Percentiles rank a stretch among this genome's conserved stretches.
Evolutionary conservation across 2,329 filamentous ascomycete genomes (phyloP).

Genomic region (Pseudocercospora fuligena): DNA sequence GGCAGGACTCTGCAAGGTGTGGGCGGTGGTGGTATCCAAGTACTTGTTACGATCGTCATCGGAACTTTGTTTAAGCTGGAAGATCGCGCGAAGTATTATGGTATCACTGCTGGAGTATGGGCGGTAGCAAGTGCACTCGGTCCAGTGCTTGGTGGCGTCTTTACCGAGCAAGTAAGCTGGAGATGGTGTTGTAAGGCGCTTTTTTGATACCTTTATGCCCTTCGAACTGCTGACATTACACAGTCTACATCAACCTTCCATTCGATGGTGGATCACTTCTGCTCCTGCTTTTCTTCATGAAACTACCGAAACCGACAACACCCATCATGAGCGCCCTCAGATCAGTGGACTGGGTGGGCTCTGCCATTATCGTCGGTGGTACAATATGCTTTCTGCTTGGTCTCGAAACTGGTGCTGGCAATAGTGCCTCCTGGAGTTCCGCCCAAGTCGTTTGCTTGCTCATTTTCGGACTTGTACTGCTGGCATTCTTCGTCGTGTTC

Average conservation of each 20-base stretch:
- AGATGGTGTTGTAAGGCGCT: constrained; percentile 26
- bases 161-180: constrained; percentile 32
- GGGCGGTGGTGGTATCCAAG: constrained; percentile 52
- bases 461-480: constrained; percentile 55
- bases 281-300: constrained; percentile 64
- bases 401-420: constrained; percentile 57
- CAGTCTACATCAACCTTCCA: constrained; percentile 49
- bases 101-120: constrained; percentile 46
- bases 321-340: constrained; percentile 64
- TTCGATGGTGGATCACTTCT: constrained; percentile 63
- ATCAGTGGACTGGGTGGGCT: constrained; percentile 68
- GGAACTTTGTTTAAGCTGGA: constrained; percentile 56
- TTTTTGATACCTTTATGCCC: too few relatives aligned
- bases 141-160: constrained; percentile 51
- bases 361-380: constrained; percentile 49
- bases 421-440: constrained; percentile 57
- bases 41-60: constrained; percentile 55
- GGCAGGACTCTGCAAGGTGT: constrained; percentile 61
- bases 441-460: constrained; percentile 61
- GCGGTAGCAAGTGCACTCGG: constrained; percentile 50
- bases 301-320: constrained; percentile 68
- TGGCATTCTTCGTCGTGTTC: constrained; percentile 60
- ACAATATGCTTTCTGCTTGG: constrained; percentile 59
- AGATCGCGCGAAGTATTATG: constrained; percentile 52
- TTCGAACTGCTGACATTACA: neutral